Base-by-base conservation (phyloP, 2,329 filamentous ascomycete genomes). In the Colletotrichum sidae region DNA sequence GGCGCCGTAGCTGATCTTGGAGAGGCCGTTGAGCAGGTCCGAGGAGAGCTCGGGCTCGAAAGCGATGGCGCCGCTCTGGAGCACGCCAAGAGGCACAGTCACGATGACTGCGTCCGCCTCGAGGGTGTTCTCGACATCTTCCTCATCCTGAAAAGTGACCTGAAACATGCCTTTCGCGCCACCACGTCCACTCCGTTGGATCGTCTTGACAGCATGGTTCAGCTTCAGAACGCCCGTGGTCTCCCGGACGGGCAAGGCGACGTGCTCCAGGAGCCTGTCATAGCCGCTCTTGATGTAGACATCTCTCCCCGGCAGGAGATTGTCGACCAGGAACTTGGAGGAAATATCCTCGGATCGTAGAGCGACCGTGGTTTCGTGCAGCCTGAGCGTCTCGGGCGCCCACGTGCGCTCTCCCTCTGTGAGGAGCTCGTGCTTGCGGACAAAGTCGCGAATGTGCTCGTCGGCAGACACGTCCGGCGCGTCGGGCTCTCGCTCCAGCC, bases 261-360 rank as follows among this genome's bases (percentile, higher is more conserved):
- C 44, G 12, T 58, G 45, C 5, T 41, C 8, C 8, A 58, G 45
- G 9, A 58, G 35, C 15, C 44, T 35, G 34, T 58, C 55, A 38
- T 58, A 58, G 7, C 55, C 55, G 7, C 55, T 46, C 45, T 50
- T 58, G 15, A 50, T 37, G 17, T 58, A 58, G 35, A 58, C 33
- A 39, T 58, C 55, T 10, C 55, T 35, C 12, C 41, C 11, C n/a
- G 55, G 42, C 17, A 46, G 42, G 35, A 58, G 5, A 9, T 50
- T 49, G 8, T 58, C 55, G 34, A 33, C 34, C 15, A 58, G 42
- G 1, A 49, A 49, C 35, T 38, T 17, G 10, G 55, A 58, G 2
- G 44, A 58, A n/a, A 49, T 49, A 12, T 58, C 55, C 9, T 45
- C 45, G 8, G 50, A 25, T 9, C 34, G 11, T 10, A 58, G 37